Base-by-base conservation (phyloP, 1,284 basidiomycete species). In the Mycena citricolor region DNA sequence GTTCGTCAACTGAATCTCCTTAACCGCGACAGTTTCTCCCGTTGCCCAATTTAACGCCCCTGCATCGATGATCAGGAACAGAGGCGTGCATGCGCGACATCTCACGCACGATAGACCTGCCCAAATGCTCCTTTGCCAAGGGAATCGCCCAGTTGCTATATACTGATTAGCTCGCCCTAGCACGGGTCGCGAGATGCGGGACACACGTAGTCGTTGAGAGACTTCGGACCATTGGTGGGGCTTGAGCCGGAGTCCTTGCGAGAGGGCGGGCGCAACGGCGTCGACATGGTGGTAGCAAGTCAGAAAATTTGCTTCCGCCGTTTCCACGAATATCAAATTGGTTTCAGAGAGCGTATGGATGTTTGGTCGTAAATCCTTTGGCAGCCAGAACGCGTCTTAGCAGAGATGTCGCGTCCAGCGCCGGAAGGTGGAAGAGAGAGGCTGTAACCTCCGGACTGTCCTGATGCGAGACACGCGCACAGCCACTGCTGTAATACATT, bases 21-120 rank as follows among this genome's bases (percentile, higher is more conserved):
- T 98, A 61, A 94, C 87, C 6, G 93, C 93, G 24, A 97, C 93
- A 1, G 93, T 94, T 71, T 97, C 94, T 35, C 94, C 94, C 19
- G 92, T 97, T 26, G 87, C 87, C 84, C 92, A 97, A 63, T 98
- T 98, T 62, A 99, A 76, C 24, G 92, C 92, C 58, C 91, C 88
- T 91, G 54, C 19, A 44, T 25, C n/a, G n/a, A 36, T 11, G 19
- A 33, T 29, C 33, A 32, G n/a, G n/a, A n/a, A n/a, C n/a, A 30
- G 28, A 22, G 13, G 28, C 17, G 8, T 20, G 20, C 19, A 8
- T n/a, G n/a, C 14, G 11, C 24, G 8, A 8, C 11, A 12, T 33
- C n/a, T n/a, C 30, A 79, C 80, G 68, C 74, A 85, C 92, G 86
- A 66, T 94, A 97, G 53, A 97, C 94, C 62, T 93, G 90, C 11